These are phyloP conservation scores for Ceratocystis destructans DNA, from an alignment of 2,329 filamentous ascomycete genomes.

Conservation along the genomic window DNA sequence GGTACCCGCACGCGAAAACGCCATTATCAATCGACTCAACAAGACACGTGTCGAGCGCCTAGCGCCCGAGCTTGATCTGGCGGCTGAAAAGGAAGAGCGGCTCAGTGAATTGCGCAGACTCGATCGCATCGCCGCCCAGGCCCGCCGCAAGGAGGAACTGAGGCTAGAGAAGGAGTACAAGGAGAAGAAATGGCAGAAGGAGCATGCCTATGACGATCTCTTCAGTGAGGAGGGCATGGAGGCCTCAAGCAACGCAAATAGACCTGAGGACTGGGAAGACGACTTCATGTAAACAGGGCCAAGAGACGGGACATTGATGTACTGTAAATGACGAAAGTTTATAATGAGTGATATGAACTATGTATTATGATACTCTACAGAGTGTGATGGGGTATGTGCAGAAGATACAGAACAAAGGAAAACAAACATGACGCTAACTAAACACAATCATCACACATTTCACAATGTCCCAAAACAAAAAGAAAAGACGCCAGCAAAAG, in stretches of 20 bases:
- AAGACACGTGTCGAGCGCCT: constrained; percentile 87
- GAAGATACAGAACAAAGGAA: not conserved
- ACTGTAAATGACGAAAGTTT: not conserved
- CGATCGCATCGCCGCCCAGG: constrained; percentile 50
- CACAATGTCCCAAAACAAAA: not conserved
- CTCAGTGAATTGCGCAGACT: constrained; percentile 56
- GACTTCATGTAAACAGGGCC: constrained; percentile 65
- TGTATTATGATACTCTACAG: not conserved
- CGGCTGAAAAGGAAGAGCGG: constrained; percentile 66
- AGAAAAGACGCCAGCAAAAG: constrained; percentile 1
- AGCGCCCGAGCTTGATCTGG: constrained; percentile 49
- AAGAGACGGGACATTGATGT: not conserved
- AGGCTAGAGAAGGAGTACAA: constrained; percentile 63
- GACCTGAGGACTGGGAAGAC: constrained; percentile 63
- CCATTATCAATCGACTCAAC: constrained; percentile 92
- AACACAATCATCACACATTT: not conserved
- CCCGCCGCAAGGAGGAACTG: constrained; percentile 62
- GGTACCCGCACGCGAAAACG: constrained; percentile 68
- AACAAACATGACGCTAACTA: not conserved
- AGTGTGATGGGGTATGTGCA: not conserved
- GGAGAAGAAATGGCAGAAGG: constrained; percentile 85
- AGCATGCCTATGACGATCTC: constrained; percentile 93
- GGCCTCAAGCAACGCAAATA: constrained; percentile 70
- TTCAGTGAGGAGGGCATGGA: constrained; percentile 73
- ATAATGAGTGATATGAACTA: not conserved